Base-by-base conservation (phyloP, 1,139 yeast species). In the Diutina scorzettiae region DNA sequence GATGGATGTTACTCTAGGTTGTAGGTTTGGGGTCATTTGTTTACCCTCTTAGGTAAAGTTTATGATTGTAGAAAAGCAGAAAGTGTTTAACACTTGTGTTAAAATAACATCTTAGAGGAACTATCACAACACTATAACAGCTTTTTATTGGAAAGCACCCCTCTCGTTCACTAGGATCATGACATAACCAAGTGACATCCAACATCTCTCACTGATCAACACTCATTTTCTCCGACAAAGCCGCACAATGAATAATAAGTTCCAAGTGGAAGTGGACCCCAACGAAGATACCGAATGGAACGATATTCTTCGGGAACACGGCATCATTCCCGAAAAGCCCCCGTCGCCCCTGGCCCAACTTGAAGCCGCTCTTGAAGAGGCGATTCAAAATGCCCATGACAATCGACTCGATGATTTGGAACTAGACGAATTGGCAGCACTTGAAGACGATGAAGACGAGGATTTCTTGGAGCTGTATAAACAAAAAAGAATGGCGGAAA, bases 221-320 rank as follows among this genome's bases (percentile, higher is more conserved):
- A n/a, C n/a, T n/a, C 27, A 24, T 11, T 24, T 24, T 7, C 11
- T 7, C 11, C 27, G 27, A 24, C 11, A 24, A 7, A 24, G 9
- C 27, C 7, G 7, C 27, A 24, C 14, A 12, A 37, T 48, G 41
- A 44, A 48, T 31, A 49, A 66, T 48, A 67, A 69, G 53, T 64
- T 81, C 55, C 84, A 82, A 53, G 93, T 87, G 42, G 89, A 87
- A 60, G 96, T 89, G 44, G 89, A 91, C 61, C 96, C 96, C 30
- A 77, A 75, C 48, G 98, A 91, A 60, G 99, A 91, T 57, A 91
- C 98, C 1, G 98, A 91, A 59, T 91, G 99, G 98, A 91, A 91
- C 57, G 99, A 91, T 60, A 87, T 91, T 49, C 69, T 91, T 41
- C 69, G 99, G 49, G 73, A 76, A 5, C 86, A 89, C 49, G 97